Conservation (phyloP, 1,284 basidiomycete species). For the Cutaneotrichosporon dermatis region DNA sequence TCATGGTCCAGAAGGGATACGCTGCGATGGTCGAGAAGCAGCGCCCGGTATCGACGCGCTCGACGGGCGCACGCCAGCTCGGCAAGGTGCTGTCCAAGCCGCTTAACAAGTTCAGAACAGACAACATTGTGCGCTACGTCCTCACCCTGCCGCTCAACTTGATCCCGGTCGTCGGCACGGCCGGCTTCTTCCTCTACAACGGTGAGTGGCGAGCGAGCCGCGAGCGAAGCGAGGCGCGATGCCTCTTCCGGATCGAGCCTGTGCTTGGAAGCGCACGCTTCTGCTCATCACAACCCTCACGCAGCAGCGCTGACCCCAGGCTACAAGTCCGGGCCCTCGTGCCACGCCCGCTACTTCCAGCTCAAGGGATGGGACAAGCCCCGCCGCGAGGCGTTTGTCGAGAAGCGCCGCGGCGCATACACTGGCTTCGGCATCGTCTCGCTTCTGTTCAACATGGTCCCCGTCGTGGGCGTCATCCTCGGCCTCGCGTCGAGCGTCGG, state of each 20-base stretch:
- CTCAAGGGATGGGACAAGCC: slow-evolving; percentile 55
- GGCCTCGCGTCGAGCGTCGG: slow-evolving; percentile 54
- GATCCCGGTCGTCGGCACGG: slow-evolving; percentile 64
- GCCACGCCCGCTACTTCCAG: slow-evolving; percentile 66
- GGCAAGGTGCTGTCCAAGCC: slow-evolving; percentile 47
- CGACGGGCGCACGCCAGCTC: slow-evolving; percentile 34
- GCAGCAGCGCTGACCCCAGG: slow-evolving; percentile 21
- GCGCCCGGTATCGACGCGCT: slow-evolving; percentile 33
- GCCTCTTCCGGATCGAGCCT: no score
- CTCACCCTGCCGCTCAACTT: slow-evolving; percentile 55
- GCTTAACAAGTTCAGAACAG: slow-evolving; percentile 39
- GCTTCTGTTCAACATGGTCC: slow-evolving; percentile 60
- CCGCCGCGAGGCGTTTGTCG: slow-evolving; percentile 47
- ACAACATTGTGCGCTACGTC: slow-evolving; percentile 47
- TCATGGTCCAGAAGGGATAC: slow-evolving; percentile 48
- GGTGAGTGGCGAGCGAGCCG: slow-evolving; percentile 21
- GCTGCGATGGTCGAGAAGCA: slow-evolving; percentile 47
- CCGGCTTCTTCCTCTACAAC: slow-evolving; percentile 55
- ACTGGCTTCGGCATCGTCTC: slow-evolving; percentile 61
- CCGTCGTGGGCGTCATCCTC: slow-evolving; percentile 58
- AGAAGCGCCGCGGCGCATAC: slow-evolving; percentile 54
- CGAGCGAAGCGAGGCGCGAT: no score
- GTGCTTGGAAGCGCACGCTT: no score
- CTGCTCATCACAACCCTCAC: no score
- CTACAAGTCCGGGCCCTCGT: slow-evolving; percentile 57